Conservation (phyloP, 2,329 filamentous ascomycete genomes). For the Paracoccidioides lutzii region DNA sequence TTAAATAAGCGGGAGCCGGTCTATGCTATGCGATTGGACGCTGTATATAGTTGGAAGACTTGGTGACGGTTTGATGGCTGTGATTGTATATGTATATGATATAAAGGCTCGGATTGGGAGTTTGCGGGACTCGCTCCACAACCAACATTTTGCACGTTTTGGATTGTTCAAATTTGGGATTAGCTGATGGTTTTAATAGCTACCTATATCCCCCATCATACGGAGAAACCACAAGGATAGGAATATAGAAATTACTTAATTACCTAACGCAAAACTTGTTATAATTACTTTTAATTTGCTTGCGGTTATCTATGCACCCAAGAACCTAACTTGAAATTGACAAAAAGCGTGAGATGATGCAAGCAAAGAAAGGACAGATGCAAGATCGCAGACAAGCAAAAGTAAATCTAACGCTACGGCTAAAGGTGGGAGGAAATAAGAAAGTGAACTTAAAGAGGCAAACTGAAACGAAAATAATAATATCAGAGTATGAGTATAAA, state of each 20-base stretch:
- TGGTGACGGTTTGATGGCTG: too few species aligned
- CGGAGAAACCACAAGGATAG: background rate
- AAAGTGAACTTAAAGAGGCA: background rate
- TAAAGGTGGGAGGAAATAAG: background rate
- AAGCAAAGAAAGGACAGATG: background rate
- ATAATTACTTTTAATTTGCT: background rate
- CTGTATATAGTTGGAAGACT: too few species aligned
- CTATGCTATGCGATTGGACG: constrained; percentile 16
- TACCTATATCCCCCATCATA: background rate
- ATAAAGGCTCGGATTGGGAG: too few species aligned
- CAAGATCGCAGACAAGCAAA: background rate
- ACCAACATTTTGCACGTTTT: background rate
- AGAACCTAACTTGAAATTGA: too few species aligned
- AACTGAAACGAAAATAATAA: background rate
- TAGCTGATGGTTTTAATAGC: background rate
- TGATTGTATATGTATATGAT: too few species aligned
- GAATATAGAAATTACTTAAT: too few species aligned
- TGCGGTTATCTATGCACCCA: background rate
- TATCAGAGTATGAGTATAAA: background rate
- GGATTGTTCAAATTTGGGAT: background rate
- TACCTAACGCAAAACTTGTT: too few species aligned
- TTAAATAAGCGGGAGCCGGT: background rate
- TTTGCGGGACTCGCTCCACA: too few species aligned
- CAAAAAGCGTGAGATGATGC: too few species aligned
- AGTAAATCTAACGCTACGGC: background rate